phyloP scores from a whole-genome alignment of 805 yeast genomes.

The Yamadazyma scolyti region DNA sequence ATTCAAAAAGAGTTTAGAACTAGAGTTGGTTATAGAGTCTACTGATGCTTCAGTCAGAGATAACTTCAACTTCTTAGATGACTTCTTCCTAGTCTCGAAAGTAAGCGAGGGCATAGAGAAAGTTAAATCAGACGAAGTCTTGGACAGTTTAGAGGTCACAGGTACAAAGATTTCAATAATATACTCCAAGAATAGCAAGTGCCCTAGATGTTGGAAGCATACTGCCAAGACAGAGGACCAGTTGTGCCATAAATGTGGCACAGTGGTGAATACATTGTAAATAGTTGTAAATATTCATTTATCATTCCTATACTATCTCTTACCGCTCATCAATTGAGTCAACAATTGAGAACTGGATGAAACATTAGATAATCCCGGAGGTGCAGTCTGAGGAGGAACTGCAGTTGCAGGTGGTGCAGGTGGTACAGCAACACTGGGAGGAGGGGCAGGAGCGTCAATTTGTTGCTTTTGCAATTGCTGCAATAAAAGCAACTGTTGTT shows the following conservation, averaged over 20 bases:
- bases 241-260: conserved; percentile 65
- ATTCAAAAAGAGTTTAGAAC: conserved; percentile 58
- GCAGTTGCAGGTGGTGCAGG: conserved; percentile 64
- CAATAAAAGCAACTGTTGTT: conserved; percentile 1
- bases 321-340: conserved; percentile 82
- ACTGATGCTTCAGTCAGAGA: conserved; percentile 7
- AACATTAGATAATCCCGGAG: conserved; percentile 13
- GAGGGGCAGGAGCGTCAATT: conserved; percentile 30
- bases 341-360: conserved; percentile 75
- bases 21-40: conserved; percentile 33
- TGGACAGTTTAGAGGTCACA: conserved; percentile 16
- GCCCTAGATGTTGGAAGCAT: conserved; percentile 95
- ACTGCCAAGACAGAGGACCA: conserved; percentile 47
- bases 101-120: conserved; percentile 42
- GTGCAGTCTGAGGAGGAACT: conserved; percentile 12
- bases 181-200: conserved; percentile 52
- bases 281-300: conserved; percentile 5
- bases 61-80: conserved; percentile 26
- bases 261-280: conserved; percentile 21
- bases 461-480: conserved; percentile 26
- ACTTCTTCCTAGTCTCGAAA: conserved; percentile 63
- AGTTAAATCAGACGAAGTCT: conserved; percentile 3
- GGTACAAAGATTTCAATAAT: conserved; percentile 26
- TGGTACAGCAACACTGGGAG: conserved; percentile 54
- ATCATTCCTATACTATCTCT: conserved; percentile 29